phyloP scores from a whole-genome alignment of 306 rosid species.

The Gastrolobium bilobum region DNA sequence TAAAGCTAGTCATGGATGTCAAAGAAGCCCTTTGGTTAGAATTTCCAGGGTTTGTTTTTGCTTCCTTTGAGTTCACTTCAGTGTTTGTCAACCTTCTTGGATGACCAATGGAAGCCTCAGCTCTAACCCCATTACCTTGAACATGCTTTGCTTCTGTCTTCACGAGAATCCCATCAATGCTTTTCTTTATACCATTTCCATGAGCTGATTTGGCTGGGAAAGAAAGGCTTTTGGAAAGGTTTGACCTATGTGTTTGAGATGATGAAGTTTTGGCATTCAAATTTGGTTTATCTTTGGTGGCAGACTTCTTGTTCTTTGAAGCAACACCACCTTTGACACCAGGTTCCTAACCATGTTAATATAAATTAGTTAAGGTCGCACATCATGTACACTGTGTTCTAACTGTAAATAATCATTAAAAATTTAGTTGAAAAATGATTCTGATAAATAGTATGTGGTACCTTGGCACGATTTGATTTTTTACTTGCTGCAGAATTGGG shows the following conservation, averaged over 20 bases:
- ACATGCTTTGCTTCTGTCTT: slow-evolving; percentile 58
- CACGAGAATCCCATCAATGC: slow-evolving; percentile 59
- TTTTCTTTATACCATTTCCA: slow-evolving; percentile 73
- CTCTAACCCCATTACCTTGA: slow-evolving; percentile 54
- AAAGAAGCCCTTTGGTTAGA: slow-evolving; percentile 57
- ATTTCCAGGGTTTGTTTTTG: slow-evolving; percentile 53
- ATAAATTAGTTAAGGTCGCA: slow-evolving; percentile 30
- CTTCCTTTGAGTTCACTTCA: slow-evolving; percentile 63
- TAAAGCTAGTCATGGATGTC: slow-evolving; percentile 56
- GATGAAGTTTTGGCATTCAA: slow-evolving; percentile 54
- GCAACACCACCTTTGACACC: slow-evolving; percentile 52
- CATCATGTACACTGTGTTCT: neutral
- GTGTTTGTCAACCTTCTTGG: slow-evolving; percentile 59
- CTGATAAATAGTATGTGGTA: slow-evolving; percentile 45
- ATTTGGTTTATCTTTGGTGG: slow-evolving; percentile 67
- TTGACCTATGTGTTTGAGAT: slow-evolving; percentile 59
- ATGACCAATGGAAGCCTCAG: slow-evolving; percentile 57
- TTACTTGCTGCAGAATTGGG: slow-evolving; percentile 59
- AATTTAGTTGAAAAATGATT: slow-evolving; percentile 26
- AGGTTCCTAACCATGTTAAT: slow-evolving; percentile 60
- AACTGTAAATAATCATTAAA: slow-evolving; percentile 25
- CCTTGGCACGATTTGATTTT: slow-evolving; percentile 68
- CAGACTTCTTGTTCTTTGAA: slow-evolving; percentile 64
- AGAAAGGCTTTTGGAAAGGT: slow-evolving; percentile 81
- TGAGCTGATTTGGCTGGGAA: slow-evolving; percentile 71